These are phyloP conservation scores for Carex kokanica DNA, from an alignment of 176 grass and related monocot species.

Conservation along the genomic window DNA sequence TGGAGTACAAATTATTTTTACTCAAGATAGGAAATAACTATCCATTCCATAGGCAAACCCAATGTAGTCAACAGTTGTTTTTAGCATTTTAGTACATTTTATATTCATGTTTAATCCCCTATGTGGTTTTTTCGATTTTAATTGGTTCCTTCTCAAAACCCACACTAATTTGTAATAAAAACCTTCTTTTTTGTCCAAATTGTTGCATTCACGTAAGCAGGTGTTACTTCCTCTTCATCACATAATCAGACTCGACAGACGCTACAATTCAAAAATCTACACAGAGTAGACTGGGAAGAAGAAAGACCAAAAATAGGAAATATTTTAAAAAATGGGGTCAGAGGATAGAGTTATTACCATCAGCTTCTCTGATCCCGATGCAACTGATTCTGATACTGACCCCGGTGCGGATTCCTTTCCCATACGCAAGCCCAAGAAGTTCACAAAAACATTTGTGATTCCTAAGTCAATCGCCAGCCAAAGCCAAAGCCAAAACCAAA, in stretches of 20 bases:
- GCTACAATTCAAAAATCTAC: neutral
- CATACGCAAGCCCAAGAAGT: too few species aligned
- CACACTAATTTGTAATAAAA: neutral
- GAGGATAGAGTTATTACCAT: too few species aligned
- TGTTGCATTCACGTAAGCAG: slow-evolving; percentile 4
- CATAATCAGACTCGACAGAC: neutral
- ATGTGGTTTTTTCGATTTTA: neutral
- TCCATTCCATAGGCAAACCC: neutral
- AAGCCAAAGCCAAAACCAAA: slow-evolving; percentile 6
- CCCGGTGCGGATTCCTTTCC: neutral
- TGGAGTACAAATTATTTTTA: too few species aligned
- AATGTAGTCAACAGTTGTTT: slow-evolving; percentile 5
- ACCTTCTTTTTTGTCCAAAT: neutral
- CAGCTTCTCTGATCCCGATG: neutral
- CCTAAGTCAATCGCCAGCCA: neutral
- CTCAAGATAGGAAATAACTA: too few species aligned
- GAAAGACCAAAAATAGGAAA: neutral
- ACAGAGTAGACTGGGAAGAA: slow-evolving; percentile 3
- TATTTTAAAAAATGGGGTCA: neutral
- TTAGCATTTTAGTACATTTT: neutral
- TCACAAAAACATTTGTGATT: neutral
- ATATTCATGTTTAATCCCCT: slow-evolving; percentile 6
- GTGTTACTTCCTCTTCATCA: slow-evolving; percentile 21
- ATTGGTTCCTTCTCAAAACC: neutral
- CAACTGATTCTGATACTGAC: slow-evolving; percentile 24